Conservation (phyloP, 2,329 filamentous ascomycete genomes). For the Cladosporium sp. region DNA sequence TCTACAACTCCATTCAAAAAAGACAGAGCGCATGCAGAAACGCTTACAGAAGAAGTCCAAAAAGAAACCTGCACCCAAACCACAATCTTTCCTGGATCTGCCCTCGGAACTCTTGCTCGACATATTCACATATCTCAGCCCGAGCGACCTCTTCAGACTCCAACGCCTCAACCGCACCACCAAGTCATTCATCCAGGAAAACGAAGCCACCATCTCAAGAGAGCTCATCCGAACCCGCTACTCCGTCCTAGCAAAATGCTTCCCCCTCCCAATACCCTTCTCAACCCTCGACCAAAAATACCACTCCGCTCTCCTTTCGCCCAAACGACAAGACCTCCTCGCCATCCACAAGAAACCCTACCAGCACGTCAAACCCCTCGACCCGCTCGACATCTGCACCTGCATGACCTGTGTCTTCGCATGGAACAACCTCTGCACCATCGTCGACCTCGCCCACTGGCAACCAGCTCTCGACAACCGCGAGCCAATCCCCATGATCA, state of each 20-base stretch:
- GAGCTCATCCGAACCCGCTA: slow-evolving; percentile 52
- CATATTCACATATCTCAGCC: slow-evolving; percentile 49
- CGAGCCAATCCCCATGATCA: slow-evolving; percentile 54
- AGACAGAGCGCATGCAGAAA: slow-evolving; percentile 51
- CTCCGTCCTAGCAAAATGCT: slow-evolving; percentile 51
- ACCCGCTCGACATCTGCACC: slow-evolving; percentile 54
- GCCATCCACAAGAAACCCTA: slow-evolving; percentile 53
- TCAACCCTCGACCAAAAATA: slow-evolving; percentile 39
- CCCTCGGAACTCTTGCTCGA: slow-evolving; percentile 56
- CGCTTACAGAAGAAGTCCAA: slow-evolving; percentile 45
- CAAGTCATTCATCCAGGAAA: slow-evolving; percentile 44
- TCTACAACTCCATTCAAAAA: slow-evolving; percentile 54
- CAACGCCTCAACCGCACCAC: slow-evolving; percentile 46
- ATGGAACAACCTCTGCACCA: slow-evolving; percentile 58
- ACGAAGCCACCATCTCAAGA: slow-evolving; percentile 48
- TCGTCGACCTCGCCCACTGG: slow-evolving; percentile 60
- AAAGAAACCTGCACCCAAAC: slow-evolving; percentile 36
- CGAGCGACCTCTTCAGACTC: slow-evolving; percentile 54
- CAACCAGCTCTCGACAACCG: slow-evolving; percentile 53
- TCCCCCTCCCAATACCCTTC: slow-evolving; percentile 52
- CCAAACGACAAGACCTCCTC: slow-evolving; percentile 46
- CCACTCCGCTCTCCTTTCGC: slow-evolving; percentile 42
- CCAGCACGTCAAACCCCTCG: slow-evolving; percentile 52
- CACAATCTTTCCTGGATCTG: slow-evolving; percentile 46
- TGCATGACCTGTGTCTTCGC: slow-evolving; percentile 58